Base-by-base conservation (phyloP, 2,329 filamentous ascomycete species). In the Helotiales sp. region DNA sequence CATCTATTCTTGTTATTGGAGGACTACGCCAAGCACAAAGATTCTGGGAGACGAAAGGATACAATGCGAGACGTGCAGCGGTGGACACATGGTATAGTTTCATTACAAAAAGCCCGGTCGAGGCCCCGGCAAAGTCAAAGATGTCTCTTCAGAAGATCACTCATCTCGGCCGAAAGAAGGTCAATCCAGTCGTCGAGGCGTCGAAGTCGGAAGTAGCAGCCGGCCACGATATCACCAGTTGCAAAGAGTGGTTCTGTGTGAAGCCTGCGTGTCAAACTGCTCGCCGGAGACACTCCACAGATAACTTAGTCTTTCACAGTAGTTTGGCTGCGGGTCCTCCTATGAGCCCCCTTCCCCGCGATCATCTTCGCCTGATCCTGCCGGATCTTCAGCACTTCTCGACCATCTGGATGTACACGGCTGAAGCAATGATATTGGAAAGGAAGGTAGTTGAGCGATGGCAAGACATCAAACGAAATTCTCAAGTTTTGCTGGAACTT, bases 31-130 rank as follows among this genome's bases (percentile, higher is more conserved):
- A 87, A 66, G 83, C 86, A 1, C 82, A 87, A 64, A 76, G 80
- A 44, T 78, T 88, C 33, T 88, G 85, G 85, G 83, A 87, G 66
- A 83, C 85, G 36, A 86, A 86, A 66, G 83, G 84, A 1, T 88
- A 88, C 70, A 87, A 85, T 66, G 76, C 75, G 52, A 77, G 85
- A 30, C 77, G 84, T 56, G 76, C 76, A 19, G 80, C 81, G 1
- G 84, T 88, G 15, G 85, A 88, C 65, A 73, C 67, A 5, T 88
- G 84, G 84, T 85, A 81, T 67, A 76, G 77, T 38, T 76, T 74
- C 17, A 70, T 87, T 8, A 75, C 76, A 1, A 79, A 75, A 58
- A 79, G 79, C 8, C 67, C 71, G 19, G 52, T 70, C 5, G 65
- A 77, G 8, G 65, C 76, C 5, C 49, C 65, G 3, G 56, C 74